Percentiles rank a stretch among this genome's conserved stretches.
Evolutionary conservation across 2,329 filamentous ascomycete genomes (phyloP).

Genomic region (Penicillium sp.): DNA sequence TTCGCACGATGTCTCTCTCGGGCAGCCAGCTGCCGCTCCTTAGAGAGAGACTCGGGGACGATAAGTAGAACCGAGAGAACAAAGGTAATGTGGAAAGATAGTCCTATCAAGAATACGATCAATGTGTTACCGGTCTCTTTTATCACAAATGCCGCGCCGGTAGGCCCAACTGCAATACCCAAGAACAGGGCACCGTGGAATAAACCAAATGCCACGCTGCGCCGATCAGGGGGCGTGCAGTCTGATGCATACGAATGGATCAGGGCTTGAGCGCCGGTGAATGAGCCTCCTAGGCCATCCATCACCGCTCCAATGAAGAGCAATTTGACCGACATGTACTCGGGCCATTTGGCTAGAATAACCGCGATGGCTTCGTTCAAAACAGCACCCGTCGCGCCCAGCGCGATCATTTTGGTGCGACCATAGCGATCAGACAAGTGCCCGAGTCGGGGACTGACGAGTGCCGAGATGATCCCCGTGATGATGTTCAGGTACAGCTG

Average conservation of each 20-base stretch:
- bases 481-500: constrained; percentile 75
- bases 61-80: constrained; percentile 71
- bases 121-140: constrained; percentile 74
- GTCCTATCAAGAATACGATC: constrained; percentile 80
- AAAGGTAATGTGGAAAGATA: constrained; percentile 75
- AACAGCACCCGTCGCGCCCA: constrained; percentile 76
- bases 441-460: constrained; percentile 82
- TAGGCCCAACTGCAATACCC: constrained; percentile 85
- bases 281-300: constrained; percentile 86
- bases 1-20: constrained; percentile 66
- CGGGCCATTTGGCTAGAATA: constrained; percentile 74
- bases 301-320: constrained; percentile 75
- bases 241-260: constrained; percentile 88
- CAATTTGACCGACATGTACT: constrained; percentile 74
- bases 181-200: constrained; percentile 87
- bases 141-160: constrained; percentile 79
- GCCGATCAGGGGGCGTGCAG: constrained; percentile 77
- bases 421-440: constrained; percentile 86
- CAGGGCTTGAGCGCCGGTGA: constrained; percentile 79
- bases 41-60: constrained; percentile 83
- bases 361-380: constrained; percentile 77
- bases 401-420: constrained; percentile 71
- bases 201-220: constrained; percentile 84
- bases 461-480: constrained; percentile 75
- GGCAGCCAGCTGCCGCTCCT: constrained; percentile 70